phyloP scores from a whole-genome alignment of 2,329 filamentous ascomycete genomes.

The Golovinomyces cichoracearum region DNA sequence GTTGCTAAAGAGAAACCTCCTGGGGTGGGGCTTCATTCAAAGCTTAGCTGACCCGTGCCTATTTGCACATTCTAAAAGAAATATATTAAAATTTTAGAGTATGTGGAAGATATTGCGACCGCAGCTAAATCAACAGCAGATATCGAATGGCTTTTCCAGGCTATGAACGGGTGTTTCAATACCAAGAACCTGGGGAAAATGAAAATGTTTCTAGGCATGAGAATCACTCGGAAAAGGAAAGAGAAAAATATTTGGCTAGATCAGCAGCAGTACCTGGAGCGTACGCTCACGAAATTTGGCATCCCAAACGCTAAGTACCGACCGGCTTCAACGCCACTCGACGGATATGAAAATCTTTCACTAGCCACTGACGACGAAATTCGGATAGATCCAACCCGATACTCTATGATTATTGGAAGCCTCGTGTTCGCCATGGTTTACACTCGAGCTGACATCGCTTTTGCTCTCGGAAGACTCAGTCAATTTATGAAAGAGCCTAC shows the following conservation, averaged over 20 bases:
- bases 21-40: not conserved
- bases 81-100: not conserved
- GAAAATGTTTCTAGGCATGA: not conserved
- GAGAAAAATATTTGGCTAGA: not conserved
- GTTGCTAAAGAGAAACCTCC: not conserved
- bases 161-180: not conserved
- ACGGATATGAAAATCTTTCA: not conserved
- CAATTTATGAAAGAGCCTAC: not conserved
- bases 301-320: conserved; percentile 1
- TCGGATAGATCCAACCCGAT: not conserved
- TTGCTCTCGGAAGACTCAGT: not conserved
- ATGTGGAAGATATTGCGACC: not conserved
- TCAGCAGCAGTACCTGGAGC: not conserved
- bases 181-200: conserved; percentile 1
- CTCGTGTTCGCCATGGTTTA: conserved; percentile 1
- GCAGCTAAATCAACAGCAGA: not conserved
- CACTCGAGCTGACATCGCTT: not conserved
- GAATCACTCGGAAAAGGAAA: not conserved
- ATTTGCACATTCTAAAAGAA: not conserved
- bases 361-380: not conserved
- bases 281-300: not conserved
- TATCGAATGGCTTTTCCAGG: not conserved
- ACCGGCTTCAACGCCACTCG: not conserved
- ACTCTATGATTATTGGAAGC: conserved; percentile 1
- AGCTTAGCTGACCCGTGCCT: not conserved